Percentiles rank a stretch among this genome's conserved stretches.
These are phyloP conservation scores for Clonostachys rhizophaga DNA, from an alignment of 2,329 filamentous ascomycete genomes.

Conservation along the genomic window DNA sequence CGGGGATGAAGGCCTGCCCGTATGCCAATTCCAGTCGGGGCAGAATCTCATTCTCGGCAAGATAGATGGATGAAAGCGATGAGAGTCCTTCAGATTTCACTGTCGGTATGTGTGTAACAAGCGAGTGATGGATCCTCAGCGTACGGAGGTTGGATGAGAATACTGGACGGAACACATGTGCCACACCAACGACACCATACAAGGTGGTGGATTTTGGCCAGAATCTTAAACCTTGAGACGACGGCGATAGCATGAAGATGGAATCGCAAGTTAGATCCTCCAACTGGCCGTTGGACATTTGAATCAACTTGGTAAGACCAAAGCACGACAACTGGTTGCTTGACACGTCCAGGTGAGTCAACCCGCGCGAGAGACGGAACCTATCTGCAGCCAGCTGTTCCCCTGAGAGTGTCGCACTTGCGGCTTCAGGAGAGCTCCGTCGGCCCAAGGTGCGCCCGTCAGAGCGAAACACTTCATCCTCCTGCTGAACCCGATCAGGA, in stretches of 20 bases:
- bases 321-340: constrained; percentile 39
- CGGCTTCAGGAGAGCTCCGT: constrained; percentile 18
- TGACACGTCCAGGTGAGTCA: constrained; percentile 53
- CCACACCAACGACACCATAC: constrained; percentile 35
- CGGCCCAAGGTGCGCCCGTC: constrained; percentile 14
- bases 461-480: constrained; percentile 20
- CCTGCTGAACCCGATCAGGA: constrained; percentile 9
- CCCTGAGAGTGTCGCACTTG: constrained; percentile 12
- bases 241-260: constrained; percentile 20
- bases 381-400: constrained; percentile 7
- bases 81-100: constrained; percentile 31
- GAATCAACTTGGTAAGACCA: constrained; percentile 37
- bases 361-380: constrained; percentile 13
- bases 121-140: constrained; percentile 53
- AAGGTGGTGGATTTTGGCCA: constrained; percentile 26
- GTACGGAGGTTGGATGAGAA: constrained; percentile 47
- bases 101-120: constrained; percentile 50
- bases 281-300: constrained; percentile 35
- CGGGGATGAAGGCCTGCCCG: constrained; percentile 42
- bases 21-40: constrained; percentile 38
- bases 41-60: constrained; percentile 39
- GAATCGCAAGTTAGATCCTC: constrained; percentile 48
- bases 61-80: constrained; percentile 23
- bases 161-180: constrained; percentile 45
- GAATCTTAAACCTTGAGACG: constrained; percentile 1